Evolutionary conservation across 2,329 filamentous ascomycete genomes (phyloP).

Genomic region (Didymella exigua): DNA sequence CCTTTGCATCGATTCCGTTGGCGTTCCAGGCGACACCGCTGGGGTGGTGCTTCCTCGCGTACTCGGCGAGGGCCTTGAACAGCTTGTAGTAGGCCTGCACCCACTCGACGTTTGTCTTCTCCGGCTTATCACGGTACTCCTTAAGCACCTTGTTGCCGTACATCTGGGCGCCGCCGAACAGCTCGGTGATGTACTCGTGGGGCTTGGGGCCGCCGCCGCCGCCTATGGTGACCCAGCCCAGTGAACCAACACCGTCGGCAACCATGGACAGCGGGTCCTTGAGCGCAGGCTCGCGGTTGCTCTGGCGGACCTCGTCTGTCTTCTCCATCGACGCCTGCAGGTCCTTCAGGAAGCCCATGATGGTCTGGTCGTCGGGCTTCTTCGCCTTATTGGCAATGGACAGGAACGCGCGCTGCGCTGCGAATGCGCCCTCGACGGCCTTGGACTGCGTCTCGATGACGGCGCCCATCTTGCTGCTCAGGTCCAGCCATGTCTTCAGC

Average conservation of each 20-base stretch:
- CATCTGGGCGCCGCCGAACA: slow-evolving; percentile 83
- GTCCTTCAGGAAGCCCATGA: slow-evolving; percentile 81
- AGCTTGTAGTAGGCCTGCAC: slow-evolving; percentile 91
- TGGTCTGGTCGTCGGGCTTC: slow-evolving; percentile 78
- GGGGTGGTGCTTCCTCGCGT: slow-evolving; percentile 81
- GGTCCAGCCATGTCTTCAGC: slow-evolving; percentile 76
- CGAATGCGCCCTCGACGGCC: slow-evolving; percentile 70
- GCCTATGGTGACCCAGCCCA: slow-evolving; percentile 90
- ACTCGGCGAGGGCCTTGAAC: slow-evolving; percentile 81
- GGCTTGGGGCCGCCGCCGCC: slow-evolving; percentile 64
- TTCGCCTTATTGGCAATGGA: slow-evolving; percentile 88
- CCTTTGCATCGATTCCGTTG: slow-evolving; percentile 72
- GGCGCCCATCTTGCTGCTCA: slow-evolving; percentile 78
- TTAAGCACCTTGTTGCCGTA: slow-evolving; percentile 94
- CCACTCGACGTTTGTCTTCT: slow-evolving; percentile 82
- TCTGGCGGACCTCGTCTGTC: slow-evolving; percentile 80
- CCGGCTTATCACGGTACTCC: slow-evolving; percentile 78
- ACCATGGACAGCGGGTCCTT: slow-evolving; percentile 87
- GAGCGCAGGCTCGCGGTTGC: slow-evolving; percentile 74
- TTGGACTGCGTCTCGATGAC: slow-evolving; percentile 74
- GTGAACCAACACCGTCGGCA: slow-evolving; percentile 83
- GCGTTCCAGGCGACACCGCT: slow-evolving; percentile 87
- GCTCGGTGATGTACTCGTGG: slow-evolving; percentile 82
- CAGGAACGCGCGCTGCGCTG: slow-evolving; percentile 85
- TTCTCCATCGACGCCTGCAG: slow-evolving; percentile 81